phyloP scores from a whole-genome alignment of 345 rosid genomes.

The Eutrema heterophyllum region DNA sequence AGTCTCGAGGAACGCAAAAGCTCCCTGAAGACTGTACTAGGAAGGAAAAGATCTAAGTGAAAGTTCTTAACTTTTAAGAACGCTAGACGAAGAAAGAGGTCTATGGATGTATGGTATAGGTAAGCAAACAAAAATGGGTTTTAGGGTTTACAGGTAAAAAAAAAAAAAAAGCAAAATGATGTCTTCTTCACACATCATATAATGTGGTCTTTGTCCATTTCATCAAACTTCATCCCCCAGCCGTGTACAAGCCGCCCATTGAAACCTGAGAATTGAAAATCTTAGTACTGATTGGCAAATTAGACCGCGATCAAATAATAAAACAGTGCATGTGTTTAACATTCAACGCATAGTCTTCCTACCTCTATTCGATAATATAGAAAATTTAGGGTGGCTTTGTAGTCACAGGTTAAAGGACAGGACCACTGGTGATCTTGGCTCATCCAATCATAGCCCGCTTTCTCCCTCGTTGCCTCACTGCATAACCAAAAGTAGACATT shows the following conservation, averaged over 20 bases:
- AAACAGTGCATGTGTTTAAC: neutral
- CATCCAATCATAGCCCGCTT: conserved; percentile 95
- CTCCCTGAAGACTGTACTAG: too few species aligned
- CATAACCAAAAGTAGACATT: conserved; percentile 12
- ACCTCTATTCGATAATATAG: neutral
- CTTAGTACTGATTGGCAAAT: neutral
- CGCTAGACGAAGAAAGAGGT: too few species aligned
- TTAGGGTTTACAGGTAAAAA: too few species aligned
- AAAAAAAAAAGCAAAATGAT: too few species aligned
- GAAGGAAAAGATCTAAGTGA: too few species aligned
- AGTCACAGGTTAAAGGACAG: neutral
- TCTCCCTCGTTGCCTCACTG: conserved; percentile 88
- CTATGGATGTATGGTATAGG: too few species aligned
- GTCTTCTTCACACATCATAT: neutral
- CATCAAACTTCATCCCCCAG: neutral
- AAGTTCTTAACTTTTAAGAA: too few species aligned
- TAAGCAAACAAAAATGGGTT: too few species aligned
- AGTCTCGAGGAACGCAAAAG: too few species aligned
- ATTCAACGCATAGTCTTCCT: neutral
- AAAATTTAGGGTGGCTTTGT: neutral
- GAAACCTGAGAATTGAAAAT: neutral
- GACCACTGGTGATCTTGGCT: conserved; percentile 14
- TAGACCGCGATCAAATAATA: neutral
- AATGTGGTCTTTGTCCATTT: neutral
- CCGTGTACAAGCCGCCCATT: neutral